Percentiles rank a stretch among this genome's conserved stretches.
These are phyloP conservation scores for Rhizomucor pusillus DNA, from an alignment of 371 early-diverging fungal species.

Conservation along the genomic window DNA sequence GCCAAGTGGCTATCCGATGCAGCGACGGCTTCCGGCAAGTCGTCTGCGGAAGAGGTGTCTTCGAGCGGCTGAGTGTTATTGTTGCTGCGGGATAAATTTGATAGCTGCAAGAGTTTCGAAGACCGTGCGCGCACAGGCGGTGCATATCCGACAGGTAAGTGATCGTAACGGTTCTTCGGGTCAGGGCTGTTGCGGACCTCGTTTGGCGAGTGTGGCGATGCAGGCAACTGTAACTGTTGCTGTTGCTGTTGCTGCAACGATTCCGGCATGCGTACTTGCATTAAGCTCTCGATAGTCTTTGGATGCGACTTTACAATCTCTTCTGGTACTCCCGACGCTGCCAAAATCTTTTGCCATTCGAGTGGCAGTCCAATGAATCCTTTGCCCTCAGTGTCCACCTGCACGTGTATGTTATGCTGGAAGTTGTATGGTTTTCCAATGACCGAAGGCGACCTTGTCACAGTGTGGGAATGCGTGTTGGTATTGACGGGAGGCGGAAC, in stretches of 20 bases:
- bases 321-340: conserved; percentile 51
- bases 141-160: conserved; percentile 44
- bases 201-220: conserved; percentile 24
- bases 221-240: conserved; percentile 6
- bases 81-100: conserved; percentile 5
- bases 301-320: conserved; percentile 55
- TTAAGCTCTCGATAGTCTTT: conserved; percentile 48
- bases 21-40: conserved; percentile 5
- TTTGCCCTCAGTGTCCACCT: conserved; percentile 41
- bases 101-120: conserved; percentile 33
- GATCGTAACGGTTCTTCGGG: conserved; percentile 4
- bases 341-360: conserved; percentile 57
- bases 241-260: conserved; percentile 25
- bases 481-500: conserved; percentile 44
- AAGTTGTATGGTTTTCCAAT: conserved; percentile 66
- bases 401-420: conserved; percentile 61
- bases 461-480: background rate
- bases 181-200: conserved; percentile 14
- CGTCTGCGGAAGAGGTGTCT: conserved; percentile 2
- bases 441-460: conserved; percentile 18
- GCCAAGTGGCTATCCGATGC: conserved; percentile 23
- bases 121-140: conserved; percentile 46
- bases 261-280: conserved; percentile 57
- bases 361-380: conserved; percentile 55
- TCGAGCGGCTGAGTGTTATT: conserved; percentile 6